Base-by-base conservation (phyloP, 176 grass and related monocot species). In the Pontederia crassipes region DNA sequence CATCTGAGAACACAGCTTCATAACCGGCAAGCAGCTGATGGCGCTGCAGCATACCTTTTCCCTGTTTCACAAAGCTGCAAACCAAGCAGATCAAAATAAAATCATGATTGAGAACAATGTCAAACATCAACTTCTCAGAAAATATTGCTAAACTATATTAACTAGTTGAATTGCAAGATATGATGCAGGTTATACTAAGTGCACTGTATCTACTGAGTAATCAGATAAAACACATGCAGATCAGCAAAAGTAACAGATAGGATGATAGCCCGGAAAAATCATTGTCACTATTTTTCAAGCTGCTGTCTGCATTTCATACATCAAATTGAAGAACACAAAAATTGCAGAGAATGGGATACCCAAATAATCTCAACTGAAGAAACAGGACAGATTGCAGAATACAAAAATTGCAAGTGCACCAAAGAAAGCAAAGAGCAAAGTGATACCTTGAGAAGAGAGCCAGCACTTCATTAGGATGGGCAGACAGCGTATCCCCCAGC, bases 391-490 rank as follows among this genome's bases (percentile, higher is more conserved):
- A 15, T 54, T 32, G 49, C 50, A 10, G 15, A 26, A 53, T 47
- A 49, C 14, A 7, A 11, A 48, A 28, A 13, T n/a, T 29, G 59
- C 18, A 45, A 45, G 27, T 16, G 0, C n/a, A 16, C 2, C 12
- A 62, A 20, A 28, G 46, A 12, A 68, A 51, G 49, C 16, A 12
- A 45, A 61, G 20, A 59, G 12, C 11, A 45, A 54, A 49, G 7
- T 12, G 58, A 62, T 50, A 96, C 93, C 59, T 92, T 3, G 93
- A 85, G 11, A 98, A 98, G 57, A 98, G 80, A n/a, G 93, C 81
- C 48, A 98, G 85, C 72, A 98, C 60, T 68, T 98, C 93, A 74
- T 98, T 98, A 12, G 93, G 93, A 64, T 92, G 88, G 50, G 88
- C 83, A 15, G 93, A 75, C 52, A 98, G 81, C 3, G 88, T 86